Evolutionary conservation across 2,329 filamentous ascomycete genomes (phyloP).

Genomic region (Xylaria sp.): DNA sequence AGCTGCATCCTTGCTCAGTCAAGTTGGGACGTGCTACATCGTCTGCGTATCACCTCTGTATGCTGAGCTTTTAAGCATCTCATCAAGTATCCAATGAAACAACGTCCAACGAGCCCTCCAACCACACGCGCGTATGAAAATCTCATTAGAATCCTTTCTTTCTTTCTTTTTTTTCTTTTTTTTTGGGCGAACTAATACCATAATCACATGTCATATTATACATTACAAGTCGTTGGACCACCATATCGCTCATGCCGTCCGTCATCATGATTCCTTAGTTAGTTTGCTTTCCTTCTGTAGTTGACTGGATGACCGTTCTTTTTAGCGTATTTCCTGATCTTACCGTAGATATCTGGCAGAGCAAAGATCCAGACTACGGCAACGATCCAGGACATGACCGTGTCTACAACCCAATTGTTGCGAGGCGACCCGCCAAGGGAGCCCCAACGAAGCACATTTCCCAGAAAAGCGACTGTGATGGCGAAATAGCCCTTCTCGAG

Average conservation of each 20-base stretch:
- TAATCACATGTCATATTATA: constrained; percentile 16
- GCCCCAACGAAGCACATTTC: constrained; percentile 75
- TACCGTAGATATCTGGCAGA: constrained; percentile 65
- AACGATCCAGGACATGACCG: constrained; percentile 64
- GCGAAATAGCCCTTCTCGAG: constrained; percentile 85
- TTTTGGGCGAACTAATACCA: not conserved
- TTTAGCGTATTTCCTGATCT: constrained; percentile 67
- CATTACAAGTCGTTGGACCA: constrained; percentile 16
- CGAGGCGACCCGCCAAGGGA: constrained; percentile 65
- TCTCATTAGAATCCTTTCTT: not conserved
- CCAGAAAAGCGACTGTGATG: constrained; percentile 79
- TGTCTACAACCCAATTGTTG: constrained; percentile 71
- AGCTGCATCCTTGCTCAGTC: not conserved
- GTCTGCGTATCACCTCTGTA: not conserved
- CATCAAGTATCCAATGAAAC: not conserved
- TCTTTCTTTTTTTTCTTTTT: no score
- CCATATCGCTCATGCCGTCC: constrained; percentile 35
- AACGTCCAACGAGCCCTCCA: not conserved
- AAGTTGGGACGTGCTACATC: constrained; percentile 8
- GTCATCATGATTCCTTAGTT: constrained; percentile 12
- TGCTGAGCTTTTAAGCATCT: not conserved
- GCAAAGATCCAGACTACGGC: constrained; percentile 69
- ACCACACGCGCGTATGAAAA: not conserved
- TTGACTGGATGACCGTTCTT: constrained; percentile 68
- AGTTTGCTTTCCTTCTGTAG: constrained; percentile 53